phyloP scores from a whole-genome alignment of 2,329 filamentous ascomycete genomes.

The Dactylella cylindrospora region DNA sequence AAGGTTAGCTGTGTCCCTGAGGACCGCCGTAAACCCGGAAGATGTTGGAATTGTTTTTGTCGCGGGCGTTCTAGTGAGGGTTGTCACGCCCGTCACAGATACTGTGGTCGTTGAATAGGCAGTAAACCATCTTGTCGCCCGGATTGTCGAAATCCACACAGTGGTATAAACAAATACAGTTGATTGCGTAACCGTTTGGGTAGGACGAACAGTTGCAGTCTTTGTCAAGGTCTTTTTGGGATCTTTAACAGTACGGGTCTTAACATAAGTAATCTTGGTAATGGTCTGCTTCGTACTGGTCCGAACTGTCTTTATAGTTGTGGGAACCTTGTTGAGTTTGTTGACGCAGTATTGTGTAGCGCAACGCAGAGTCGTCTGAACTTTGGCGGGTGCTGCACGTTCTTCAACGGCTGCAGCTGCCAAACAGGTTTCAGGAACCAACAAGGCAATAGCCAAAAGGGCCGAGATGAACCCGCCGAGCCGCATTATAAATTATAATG shows the following conservation, averaged over 20 bases:
- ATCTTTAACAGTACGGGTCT: slow-evolving; percentile 2
- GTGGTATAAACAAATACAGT: not conserved
- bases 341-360: slow-evolving; percentile 8
- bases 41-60: not conserved
- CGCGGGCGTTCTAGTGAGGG: not conserved
- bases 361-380: no score
- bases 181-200: not conserved
- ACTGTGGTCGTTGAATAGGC: not conserved
- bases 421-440: no score
- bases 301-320: slow-evolving; percentile 8
- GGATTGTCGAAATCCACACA: not conserved
- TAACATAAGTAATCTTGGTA: no score
- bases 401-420: no score
- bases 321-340: not conserved
- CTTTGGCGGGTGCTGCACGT: no score
- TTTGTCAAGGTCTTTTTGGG: not conserved
- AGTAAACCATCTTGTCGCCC: not conserved
- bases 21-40: not conserved
- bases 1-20: slow-evolving; percentile 9
- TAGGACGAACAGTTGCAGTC: not conserved
- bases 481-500: no score
- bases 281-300: slow-evolving; percentile 1
- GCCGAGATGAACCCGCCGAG: no score
- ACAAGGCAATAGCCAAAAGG: no score
- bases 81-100: not conserved